Conservation (phyloP, 306 rosid genomes). For the Alnus rubra region DNA sequence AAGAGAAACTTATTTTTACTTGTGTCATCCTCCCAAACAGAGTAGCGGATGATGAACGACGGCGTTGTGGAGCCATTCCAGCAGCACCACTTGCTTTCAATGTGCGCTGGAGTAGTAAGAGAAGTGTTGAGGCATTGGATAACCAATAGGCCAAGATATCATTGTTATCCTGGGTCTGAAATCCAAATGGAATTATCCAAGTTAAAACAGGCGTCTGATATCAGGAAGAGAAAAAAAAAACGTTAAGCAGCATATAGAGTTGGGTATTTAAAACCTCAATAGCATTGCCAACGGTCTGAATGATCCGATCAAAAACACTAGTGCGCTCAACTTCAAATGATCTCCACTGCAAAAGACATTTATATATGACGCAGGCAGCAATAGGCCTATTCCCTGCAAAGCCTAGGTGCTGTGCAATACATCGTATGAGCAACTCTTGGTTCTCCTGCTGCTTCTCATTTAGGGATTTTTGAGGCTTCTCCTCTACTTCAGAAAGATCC, state of each 20-base stretch:
- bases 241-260: slow-evolving; percentile 10
- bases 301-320: slow-evolving; percentile 57
- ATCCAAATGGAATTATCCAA: slow-evolving; percentile 27
- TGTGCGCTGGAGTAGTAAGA: slow-evolving; percentile 62
- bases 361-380: slow-evolving; percentile 59
- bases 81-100: slow-evolving; percentile 71
- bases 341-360: slow-evolving; percentile 68
- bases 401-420: slow-evolving; percentile 52
- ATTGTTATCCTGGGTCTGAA: slow-evolving; percentile 59
- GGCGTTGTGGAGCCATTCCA: slow-evolving; percentile 67
- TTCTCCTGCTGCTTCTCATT: slow-evolving; percentile 72
- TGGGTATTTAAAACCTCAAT: slow-evolving; percentile 51
- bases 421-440: slow-evolving; percentile 62
- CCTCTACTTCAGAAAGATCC: slow-evolving; percentile 58
- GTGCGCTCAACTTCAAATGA: slow-evolving; percentile 69
- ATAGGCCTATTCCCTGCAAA: slow-evolving; percentile 57
- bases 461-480: slow-evolving; percentile 57
- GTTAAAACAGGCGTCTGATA: slow-evolving; percentile 25
- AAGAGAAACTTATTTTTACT: slow-evolving; percentile 37
- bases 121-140: slow-evolving; percentile 59
- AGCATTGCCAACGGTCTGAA: slow-evolving; percentile 57
- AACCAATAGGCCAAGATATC: slow-evolving; percentile 60
- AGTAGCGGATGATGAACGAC: slow-evolving; percentile 56
- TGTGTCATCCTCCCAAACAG: slow-evolving; percentile 66
- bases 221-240: slow-evolving; percentile 18